Conservation (phyloP, 176 grass and related monocot species). For the Carex scoparia region DNA sequence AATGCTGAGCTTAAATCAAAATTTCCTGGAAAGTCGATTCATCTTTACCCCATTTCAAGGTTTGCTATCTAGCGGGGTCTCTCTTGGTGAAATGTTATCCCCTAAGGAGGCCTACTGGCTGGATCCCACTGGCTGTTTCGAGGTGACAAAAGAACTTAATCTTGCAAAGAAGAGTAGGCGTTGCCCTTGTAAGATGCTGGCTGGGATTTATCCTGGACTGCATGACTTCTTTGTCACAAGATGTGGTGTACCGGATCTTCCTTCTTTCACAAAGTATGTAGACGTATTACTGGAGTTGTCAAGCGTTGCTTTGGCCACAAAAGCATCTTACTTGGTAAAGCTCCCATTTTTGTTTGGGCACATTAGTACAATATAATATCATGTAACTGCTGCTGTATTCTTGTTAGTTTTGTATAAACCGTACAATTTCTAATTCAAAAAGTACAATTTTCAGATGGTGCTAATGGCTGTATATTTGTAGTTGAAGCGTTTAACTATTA, state of each 20-base stretch:
- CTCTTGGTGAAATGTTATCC: slow-evolving; percentile 51
- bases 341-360: slow-evolving; percentile 3
- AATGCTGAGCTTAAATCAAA: slow-evolving; percentile 57
- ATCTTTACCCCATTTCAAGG: slow-evolving; percentile 63
- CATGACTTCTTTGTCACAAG: slow-evolving; percentile 68
- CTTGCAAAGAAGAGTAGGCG: slow-evolving; percentile 26
- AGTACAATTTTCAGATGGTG: background rate
- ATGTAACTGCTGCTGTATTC: background rate
- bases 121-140: slow-evolving; percentile 83
- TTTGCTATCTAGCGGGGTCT: slow-evolving; percentile 29
- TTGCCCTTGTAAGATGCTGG: slow-evolving; percentile 53
- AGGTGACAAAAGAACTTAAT: slow-evolving; percentile 44
- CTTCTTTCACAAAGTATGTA: slow-evolving; percentile 49
- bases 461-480: slow-evolving; percentile 9
- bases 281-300: slow-evolving; percentile 68
- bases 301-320: slow-evolving; percentile 51
- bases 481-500: background rate
- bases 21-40: slow-evolving; percentile 51
- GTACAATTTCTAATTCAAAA: background rate
- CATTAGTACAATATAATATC: background rate
- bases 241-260: slow-evolving; percentile 61
- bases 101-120: slow-evolving; percentile 75
- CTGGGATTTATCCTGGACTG: slow-evolving; percentile 62
- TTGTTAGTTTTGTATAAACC: background rate
- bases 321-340: slow-evolving; percentile 65